Percentiles rank a stretch among this genome's conserved stretches.
Evolutionary conservation across 129 eudicot species (phyloP).

Genomic region (Calendula officinalis): DNA sequence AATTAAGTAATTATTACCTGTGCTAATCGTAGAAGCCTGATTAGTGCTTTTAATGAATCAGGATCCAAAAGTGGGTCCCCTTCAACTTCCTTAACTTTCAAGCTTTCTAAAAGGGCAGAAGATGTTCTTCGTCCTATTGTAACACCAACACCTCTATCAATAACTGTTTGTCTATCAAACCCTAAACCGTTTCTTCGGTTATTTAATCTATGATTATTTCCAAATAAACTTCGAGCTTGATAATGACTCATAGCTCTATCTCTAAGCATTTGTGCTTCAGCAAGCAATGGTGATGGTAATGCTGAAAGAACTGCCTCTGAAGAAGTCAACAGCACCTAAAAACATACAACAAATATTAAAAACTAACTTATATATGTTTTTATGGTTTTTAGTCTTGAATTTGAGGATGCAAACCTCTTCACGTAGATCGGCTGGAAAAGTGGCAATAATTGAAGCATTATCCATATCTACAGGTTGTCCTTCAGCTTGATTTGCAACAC

Average conservation of each 20-base stretch:
- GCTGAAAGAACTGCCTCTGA: slow-evolving; percentile 97
- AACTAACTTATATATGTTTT: no score
- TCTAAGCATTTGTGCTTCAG: slow-evolving; percentile 98
- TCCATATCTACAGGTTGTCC: slow-evolving; percentile 99
- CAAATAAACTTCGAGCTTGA: slow-evolving; percentile 97
- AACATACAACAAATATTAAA: slow-evolving; percentile 3
- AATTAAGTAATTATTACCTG: slow-evolving; percentile 47
- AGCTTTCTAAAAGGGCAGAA: slow-evolving; percentile 54
- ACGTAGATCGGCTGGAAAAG: slow-evolving; percentile 96
- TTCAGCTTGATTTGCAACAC: slow-evolving; percentile 87
- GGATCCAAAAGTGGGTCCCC: slow-evolving; percentile 96
- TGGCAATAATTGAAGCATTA: slow-evolving; percentile 95
- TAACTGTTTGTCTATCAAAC: slow-evolving; percentile 77
- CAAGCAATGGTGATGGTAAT: slow-evolving; percentile 95
- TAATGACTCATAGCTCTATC: slow-evolving; percentile 99
- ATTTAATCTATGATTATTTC: slow-evolving; percentile 68
- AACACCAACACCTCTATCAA: slow-evolving; percentile 96
- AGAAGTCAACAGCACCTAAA: slow-evolving; percentile 87
- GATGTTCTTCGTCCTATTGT: slow-evolving; percentile 61
- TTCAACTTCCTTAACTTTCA: slow-evolving; percentile 88
- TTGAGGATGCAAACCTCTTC: slow-evolving; percentile 76
- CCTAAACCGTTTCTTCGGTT: slow-evolving; percentile 74
- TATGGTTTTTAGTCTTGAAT: slow-evolving; percentile 4
- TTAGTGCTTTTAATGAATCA: slow-evolving; percentile 70
- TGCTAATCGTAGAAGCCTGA: slow-evolving; percentile 83